These are phyloP conservation scores for Fistulina hepatica DNA, from an alignment of 1,284 basidiomycete species.

Conservation along the genomic window DNA sequence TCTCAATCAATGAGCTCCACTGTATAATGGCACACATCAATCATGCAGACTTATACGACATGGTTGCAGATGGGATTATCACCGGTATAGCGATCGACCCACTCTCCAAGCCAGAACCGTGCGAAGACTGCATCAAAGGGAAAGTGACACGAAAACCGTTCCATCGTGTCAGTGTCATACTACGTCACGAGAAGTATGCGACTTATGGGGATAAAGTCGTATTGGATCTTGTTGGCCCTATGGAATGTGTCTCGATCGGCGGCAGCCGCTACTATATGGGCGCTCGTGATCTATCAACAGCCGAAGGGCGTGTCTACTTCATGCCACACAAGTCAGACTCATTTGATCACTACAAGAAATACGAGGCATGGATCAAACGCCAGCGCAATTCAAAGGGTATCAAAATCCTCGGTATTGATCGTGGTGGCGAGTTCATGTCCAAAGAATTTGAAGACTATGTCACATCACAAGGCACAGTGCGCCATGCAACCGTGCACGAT, in stretches of 20 bases:
- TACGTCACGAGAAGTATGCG: not conserved
- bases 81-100: conserved; percentile 4
- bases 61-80: conserved; percentile 7
- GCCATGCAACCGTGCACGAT: conserved; percentile 22
- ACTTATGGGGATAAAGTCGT: conserved; percentile 6
- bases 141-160: conserved; percentile 1
- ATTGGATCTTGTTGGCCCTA: conserved; percentile 1
- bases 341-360: conserved; percentile 14
- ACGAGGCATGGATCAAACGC: conserved; percentile 13
- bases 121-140: conserved; percentile 1
- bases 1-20: conserved; percentile 5
- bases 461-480: conserved; percentile 16
- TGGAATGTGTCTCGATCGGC: conserved; percentile 6
- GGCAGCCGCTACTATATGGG: conserved; percentile 3
- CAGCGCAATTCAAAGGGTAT: conserved; percentile 13
- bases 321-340: conserved; percentile 14
- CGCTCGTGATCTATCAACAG: conserved; percentile 7
- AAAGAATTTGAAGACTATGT: conserved; percentile 17
- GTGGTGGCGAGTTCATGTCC: conserved; percentile 19
- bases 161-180: conserved; percentile 1
- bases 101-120: conserved; percentile 2
- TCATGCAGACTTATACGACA: conserved; percentile 3
- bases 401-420: conserved; percentile 16
- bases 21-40: conserved; percentile 4
- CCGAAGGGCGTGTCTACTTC: conserved; percentile 12